Percentiles rank a stretch among this genome's conserved stretches.
Evolutionary conservation across 2,329 filamentous ascomycete genomes (phyloP).

Genomic region (Calonectria pteridis): DNA sequence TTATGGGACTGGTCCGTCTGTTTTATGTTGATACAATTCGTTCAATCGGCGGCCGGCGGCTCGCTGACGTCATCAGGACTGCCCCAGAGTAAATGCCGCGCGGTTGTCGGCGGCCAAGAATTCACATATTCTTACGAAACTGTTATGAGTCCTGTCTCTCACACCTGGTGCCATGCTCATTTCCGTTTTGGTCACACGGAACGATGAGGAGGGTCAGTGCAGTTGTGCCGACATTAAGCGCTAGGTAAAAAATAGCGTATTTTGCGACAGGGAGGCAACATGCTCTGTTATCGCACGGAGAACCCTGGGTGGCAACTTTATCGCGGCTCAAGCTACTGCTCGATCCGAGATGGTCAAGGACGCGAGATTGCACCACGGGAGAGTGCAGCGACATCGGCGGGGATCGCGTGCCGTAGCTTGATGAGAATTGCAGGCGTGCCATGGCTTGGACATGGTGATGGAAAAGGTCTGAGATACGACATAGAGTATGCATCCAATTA

Average conservation of each 20-base stretch:
- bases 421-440: neutral
- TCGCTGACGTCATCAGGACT: neutral
- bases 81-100: neutral
- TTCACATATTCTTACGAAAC: neutral
- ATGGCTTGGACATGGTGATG: neutral
- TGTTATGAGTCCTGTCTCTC: neutral
- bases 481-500: neutral
- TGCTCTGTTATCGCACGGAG: neutral
- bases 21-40: neutral
- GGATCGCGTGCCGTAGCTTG: neutral
- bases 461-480: neutral
- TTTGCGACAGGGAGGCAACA: neutral
- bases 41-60: neutral
- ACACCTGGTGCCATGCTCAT: neutral
- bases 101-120: neutral
- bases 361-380: neutral
- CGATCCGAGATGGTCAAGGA: neutral
- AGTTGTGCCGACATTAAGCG: slow-evolving; percentile 27
- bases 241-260: neutral
- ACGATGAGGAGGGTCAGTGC: neutral
- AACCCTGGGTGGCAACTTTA: neutral
- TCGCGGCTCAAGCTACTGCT: neutral
- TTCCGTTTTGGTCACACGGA: neutral
- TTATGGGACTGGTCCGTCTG: neutral
- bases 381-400: slow-evolving; percentile 12